These are phyloP conservation scores for Paxillus involutus DNA, from an alignment of 768 basidiomycete species.

Conservation along the genomic window DNA sequence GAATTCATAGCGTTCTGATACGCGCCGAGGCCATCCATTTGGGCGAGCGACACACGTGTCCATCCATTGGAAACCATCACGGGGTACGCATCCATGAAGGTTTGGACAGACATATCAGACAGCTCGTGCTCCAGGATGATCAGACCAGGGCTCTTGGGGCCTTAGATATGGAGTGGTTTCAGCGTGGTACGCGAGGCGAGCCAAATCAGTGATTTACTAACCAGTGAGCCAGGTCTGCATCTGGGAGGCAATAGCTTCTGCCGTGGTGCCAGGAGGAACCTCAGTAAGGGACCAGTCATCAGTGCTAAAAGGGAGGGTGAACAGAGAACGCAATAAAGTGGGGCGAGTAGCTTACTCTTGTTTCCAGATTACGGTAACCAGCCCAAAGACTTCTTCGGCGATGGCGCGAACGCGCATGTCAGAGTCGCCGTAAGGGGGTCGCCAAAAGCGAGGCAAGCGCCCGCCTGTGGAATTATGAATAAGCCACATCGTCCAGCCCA, in stretches of 20 bases:
- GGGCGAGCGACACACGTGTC: constrained; percentile 59
- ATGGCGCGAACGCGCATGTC: constrained; percentile 86
- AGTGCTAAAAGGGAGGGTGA: constrained; percentile 44
- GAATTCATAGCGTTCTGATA: constrained; percentile 49
- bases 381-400: constrained; percentile 82
- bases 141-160: constrained; percentile 75
- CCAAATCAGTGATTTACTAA: constrained; percentile 18
- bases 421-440: constrained; percentile 85
- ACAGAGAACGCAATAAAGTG: not conserved
- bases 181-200: not conserved
- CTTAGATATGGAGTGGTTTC: constrained; percentile 25
- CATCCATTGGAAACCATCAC: constrained; percentile 68
- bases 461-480: constrained; percentile 83
- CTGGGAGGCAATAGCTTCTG: constrained; percentile 42
- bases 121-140: constrained; percentile 87
- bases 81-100: constrained; percentile 68
- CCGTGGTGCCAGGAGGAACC: constrained; percentile 40
- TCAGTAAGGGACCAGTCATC: constrained; percentile 69
- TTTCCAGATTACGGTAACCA: constrained; percentile 89
- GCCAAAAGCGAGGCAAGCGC: constrained; percentile 73
- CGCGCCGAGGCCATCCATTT: constrained; percentile 36
- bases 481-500: constrained; percentile 81
- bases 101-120: constrained; percentile 52
- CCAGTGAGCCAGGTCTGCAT: constrained; percentile 61
- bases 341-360: constrained; percentile 56